phyloP scores from a whole-genome alignment of 208 protist species.

The Crithidia fasciculata region DNA sequence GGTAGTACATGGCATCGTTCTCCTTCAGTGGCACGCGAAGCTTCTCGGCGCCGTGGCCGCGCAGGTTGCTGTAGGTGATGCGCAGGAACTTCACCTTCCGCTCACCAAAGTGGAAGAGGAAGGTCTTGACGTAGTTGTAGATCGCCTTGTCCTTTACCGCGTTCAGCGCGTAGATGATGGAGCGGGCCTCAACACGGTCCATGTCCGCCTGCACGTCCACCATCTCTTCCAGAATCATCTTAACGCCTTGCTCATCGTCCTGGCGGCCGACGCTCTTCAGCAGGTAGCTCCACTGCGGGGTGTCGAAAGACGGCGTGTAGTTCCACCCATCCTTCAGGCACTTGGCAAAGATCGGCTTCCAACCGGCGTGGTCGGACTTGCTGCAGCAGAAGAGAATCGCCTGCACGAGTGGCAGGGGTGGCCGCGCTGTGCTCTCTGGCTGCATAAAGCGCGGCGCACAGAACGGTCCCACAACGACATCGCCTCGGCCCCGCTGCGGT shows the following conservation, averaged over 20 bases:
- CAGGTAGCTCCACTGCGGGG: slow-evolving; percentile 84
- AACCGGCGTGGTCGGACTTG: slow-evolving; percentile 67
- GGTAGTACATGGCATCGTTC: slow-evolving; percentile 92
- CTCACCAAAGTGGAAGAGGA: slow-evolving; percentile 88
- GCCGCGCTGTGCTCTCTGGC: slow-evolving; percentile 33
- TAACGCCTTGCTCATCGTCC: slow-evolving; percentile 78
- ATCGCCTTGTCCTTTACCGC: slow-evolving; percentile 67
- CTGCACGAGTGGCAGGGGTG: slow-evolving; percentile 77
- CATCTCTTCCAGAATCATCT: slow-evolving; percentile 85
- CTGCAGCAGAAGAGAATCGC: slow-evolving; percentile 83
- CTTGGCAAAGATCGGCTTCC: slow-evolving; percentile 76
- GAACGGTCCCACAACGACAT: slow-evolving; percentile 76
- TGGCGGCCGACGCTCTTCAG: slow-evolving; percentile 82
- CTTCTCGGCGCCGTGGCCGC: slow-evolving; percentile 83
- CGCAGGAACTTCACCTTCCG: slow-evolving; percentile 88
- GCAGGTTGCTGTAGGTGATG: slow-evolving; percentile 81
- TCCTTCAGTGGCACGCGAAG: slow-evolving; percentile 77
- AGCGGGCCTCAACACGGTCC: slow-evolving; percentile 80
- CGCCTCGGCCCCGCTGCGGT: slow-evolving; percentile 62
- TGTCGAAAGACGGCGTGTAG: slow-evolving; percentile 83
- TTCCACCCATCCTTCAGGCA: slow-evolving; percentile 88
- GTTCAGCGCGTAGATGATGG: slow-evolving; percentile 84
- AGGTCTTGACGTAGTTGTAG: slow-evolving; percentile 90
- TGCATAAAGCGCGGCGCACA: slow-evolving; percentile 72
- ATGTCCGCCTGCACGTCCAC: slow-evolving; percentile 86